Evolutionary conservation across 148 eudicot species (phyloP).

Genomic region (Amaranthus hypochondriacus): DNA sequence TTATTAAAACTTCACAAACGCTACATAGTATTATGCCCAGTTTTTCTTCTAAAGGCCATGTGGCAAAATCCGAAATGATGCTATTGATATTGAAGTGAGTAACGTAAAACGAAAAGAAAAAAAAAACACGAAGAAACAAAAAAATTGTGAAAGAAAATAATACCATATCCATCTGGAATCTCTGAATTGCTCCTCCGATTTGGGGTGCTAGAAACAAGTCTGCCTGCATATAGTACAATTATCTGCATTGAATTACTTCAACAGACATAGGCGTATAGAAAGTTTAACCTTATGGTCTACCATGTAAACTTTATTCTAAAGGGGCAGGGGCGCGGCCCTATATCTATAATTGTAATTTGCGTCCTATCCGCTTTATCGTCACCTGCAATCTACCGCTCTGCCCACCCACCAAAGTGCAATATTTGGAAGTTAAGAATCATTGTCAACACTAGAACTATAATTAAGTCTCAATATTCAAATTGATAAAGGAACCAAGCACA

Average conservation of each 20-base stretch:
- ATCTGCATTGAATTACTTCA: not conserved
- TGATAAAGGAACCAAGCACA: not conserved
- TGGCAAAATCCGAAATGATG: not conserved
- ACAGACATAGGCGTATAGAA: not conserved
- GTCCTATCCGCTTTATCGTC: not conserved
- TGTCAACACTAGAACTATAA: not conserved
- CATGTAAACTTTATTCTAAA: not conserved
- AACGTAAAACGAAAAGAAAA: not conserved
- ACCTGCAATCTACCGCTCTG: not conserved
- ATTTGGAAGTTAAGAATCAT: not conserved
- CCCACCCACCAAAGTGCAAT: not conserved
- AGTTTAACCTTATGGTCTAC: not conserved
- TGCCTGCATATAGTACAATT: slow-evolving; percentile 46
- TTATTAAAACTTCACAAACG: not conserved
- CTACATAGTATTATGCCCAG: not conserved
- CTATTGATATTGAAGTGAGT: no score
- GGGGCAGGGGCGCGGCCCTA: not conserved
- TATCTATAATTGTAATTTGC: not conserved
- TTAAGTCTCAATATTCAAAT: not conserved
- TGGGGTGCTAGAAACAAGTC: slow-evolving; percentile 86
- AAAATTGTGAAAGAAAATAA: slow-evolving; percentile 3
- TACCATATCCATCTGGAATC: slow-evolving; percentile 77
- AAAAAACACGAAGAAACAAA: not conserved
- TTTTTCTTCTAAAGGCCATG: not conserved
- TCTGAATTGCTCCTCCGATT: slow-evolving; percentile 47